Evolutionary conservation across 306 rosid species (phyloP).

Genomic region (Potentilla sterilis): DNA sequence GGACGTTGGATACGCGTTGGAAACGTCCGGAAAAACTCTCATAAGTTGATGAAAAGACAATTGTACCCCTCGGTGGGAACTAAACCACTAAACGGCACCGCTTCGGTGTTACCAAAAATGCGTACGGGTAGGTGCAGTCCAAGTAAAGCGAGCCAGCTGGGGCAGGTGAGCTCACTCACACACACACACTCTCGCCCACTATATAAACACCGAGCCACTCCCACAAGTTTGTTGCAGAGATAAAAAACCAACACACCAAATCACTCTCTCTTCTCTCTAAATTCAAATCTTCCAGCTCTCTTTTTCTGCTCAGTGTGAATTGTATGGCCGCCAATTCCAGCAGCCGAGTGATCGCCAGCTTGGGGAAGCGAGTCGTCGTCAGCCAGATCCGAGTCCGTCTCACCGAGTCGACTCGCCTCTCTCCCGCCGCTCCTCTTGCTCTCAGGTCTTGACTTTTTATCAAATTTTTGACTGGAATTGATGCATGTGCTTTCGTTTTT

Average conservation of each 20-base stretch:
- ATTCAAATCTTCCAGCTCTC: neutral
- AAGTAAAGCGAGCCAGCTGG: neutral
- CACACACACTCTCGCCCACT: neutral
- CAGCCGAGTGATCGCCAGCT: slow-evolving; percentile 63
- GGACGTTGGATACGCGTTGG: too few relatives aligned
- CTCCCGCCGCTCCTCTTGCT: too few relatives aligned
- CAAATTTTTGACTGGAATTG: neutral
- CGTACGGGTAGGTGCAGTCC: slow-evolving; percentile 23
- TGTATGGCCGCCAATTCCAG: slow-evolving; percentile 98
- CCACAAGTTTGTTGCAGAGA: neutral
- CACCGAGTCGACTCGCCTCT: slow-evolving; percentile 19
- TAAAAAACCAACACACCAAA: neutral
- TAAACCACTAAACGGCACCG: neutral
- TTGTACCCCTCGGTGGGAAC: too few relatives aligned
- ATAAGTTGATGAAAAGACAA: too few relatives aligned
- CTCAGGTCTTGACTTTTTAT: neutral
- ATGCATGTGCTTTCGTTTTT: neutral
- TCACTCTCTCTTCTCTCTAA: neutral
- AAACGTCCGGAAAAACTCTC: too few relatives aligned
- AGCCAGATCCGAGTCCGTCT: slow-evolving; percentile 56
- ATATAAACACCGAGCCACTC: neutral
- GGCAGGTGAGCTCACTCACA: neutral
- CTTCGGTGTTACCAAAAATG: too few relatives aligned
- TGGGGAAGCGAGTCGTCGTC: slow-evolving; percentile 61
- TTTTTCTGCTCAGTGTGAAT: slow-evolving; percentile 12